Conservation (phyloP, 495 filamentous ascomycete genomes). For the Lasiosphaeria ovina region DNA sequence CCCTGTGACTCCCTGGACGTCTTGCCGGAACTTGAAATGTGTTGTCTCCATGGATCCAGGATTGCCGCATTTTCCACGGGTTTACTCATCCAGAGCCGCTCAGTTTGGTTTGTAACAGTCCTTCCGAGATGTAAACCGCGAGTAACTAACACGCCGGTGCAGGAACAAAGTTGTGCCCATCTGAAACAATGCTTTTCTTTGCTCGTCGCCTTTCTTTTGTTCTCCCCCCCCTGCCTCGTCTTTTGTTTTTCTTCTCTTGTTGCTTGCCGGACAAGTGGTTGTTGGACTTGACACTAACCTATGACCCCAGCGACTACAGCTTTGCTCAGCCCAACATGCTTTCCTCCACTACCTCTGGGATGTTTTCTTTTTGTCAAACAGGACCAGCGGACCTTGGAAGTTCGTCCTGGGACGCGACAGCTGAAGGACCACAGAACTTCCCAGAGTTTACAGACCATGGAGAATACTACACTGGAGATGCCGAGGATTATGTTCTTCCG, state of each 20-base stretch:
- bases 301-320: conserved; percentile 49
- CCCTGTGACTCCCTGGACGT: not conserved
- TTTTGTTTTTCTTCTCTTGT: conserved; percentile 34
- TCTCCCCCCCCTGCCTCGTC: conserved; percentile 31
- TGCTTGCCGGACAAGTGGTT: conserved; percentile 24
- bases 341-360: conserved; percentile 46
- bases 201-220: conserved; percentile 3
- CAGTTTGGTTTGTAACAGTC: conserved; percentile 24
- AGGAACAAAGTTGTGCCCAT: conserved; percentile 53
- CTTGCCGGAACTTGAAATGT: conserved; percentile 3
- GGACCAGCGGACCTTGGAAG: conserved; percentile 50
- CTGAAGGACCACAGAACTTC: conserved; percentile 55
- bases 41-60: conserved; percentile 2
- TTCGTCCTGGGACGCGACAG: conserved; percentile 51
- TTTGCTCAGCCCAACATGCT: conserved; percentile 47
- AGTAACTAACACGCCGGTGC: conserved; percentile 18
- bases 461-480: conserved; percentile 40
- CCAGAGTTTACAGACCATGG: conserved; percentile 36
- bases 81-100: conserved; percentile 5
- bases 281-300: conserved; percentile 52
- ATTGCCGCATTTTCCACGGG: not conserved
- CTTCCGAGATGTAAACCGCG: conserved; percentile 12
- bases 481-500: conserved; percentile 47
- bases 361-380: conserved; percentile 55
- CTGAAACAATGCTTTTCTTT: conserved; percentile 30